Conservation (phyloP, 78 protist genomes). For the Trichosphaerium sp. region DNA sequence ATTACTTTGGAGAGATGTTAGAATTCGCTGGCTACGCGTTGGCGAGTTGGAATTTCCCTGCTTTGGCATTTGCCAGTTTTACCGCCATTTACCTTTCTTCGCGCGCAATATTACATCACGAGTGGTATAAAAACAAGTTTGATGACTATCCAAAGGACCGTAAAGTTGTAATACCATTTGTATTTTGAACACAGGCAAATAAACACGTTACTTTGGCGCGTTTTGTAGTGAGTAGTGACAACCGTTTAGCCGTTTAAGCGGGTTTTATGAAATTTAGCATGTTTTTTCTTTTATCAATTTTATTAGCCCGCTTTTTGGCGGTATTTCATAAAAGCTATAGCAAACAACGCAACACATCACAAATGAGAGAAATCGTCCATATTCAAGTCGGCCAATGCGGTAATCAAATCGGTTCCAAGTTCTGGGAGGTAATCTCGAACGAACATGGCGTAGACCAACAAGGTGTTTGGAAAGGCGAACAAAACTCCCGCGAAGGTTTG, state of each 20-base stretch:
- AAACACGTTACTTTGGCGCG: no score
- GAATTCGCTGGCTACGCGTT: constrained; percentile 29
- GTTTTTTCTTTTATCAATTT: no score
- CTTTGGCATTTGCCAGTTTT: constrained; percentile 15
- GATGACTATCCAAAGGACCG: constrained; percentile 34
- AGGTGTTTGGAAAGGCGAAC: constrained; percentile 85
- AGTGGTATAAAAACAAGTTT: constrained; percentile 40
- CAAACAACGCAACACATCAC: background rate
- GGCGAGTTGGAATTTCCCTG: background rate
- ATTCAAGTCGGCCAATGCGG: constrained; percentile 71
- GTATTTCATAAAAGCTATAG: background rate
- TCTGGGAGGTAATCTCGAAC: constrained; percentile 80
- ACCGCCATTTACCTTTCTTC: constrained; percentile 31
- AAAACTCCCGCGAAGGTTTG: constrained; percentile 89
- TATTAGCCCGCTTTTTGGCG: no score
- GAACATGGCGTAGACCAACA: constrained; percentile 93
- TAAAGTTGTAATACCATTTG: constrained; percentile 33
- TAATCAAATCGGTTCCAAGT: constrained; percentile 74
- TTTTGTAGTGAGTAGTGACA: no score
- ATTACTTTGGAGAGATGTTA: no score
- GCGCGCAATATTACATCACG: constrained; percentile 41
- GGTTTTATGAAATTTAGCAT: no score
- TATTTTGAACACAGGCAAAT: background rate
- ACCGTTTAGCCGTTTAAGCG: no score
- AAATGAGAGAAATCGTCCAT: constrained; percentile 51